A percentile compares a stretch with the other conserved stretches of the same genome.
These are phyloP conservation scores for Colletotrichum navitas DNA, from an alignment of 2,329 filamentous ascomycete species.

Conservation along the genomic window DNA sequence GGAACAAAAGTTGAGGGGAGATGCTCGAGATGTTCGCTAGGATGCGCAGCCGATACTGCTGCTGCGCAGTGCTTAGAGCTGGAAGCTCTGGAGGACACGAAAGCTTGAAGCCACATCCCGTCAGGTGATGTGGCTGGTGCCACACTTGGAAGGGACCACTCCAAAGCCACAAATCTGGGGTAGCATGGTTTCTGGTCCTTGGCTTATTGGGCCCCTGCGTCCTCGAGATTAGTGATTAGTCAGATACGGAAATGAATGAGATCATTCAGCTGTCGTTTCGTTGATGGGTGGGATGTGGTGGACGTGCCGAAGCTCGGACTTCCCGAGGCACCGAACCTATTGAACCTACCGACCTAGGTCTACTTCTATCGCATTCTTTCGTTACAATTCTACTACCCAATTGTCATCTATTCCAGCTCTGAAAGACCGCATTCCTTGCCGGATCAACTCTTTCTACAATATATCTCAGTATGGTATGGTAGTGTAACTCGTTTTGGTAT, in stretches of 20 bases:
- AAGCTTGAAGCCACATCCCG: slow-evolving; percentile 48
- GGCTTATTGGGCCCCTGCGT: background rate
- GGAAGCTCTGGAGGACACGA: slow-evolving; percentile 50
- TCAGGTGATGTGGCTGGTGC: slow-evolving; percentile 40
- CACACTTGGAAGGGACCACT: background rate
- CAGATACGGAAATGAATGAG: slow-evolving; percentile 35
- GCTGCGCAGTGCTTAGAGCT: slow-evolving; percentile 38
- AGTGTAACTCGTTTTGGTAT: no score
- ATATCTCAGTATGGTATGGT: slow-evolving; percentile 30
- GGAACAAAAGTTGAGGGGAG: slow-evolving; percentile 15
- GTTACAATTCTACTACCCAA: slow-evolving; percentile 5
- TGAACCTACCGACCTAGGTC: slow-evolving; percentile 17
- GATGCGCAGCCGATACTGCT: slow-evolving; percentile 6
- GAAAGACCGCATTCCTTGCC: background rate
- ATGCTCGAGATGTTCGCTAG: slow-evolving; percentile 31
- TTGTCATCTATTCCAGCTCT: background rate
- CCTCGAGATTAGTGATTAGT: slow-evolving; percentile 30
- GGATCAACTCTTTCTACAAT: background rate
- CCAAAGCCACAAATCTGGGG: slow-evolving; percentile 40
- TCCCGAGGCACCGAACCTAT: slow-evolving; percentile 20
- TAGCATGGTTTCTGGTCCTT: slow-evolving; percentile 12
- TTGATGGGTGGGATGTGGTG: slow-evolving; percentile 3
- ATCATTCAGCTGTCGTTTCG: slow-evolving; percentile 30
- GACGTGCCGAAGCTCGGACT: slow-evolving; percentile 37
- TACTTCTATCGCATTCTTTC: slow-evolving; percentile 15